Percentiles rank a stretch among this genome's conserved stretches.
Conservation (phyloP, 495 filamentous ascomycete species). For the Penicillium paxilli region DNA sequence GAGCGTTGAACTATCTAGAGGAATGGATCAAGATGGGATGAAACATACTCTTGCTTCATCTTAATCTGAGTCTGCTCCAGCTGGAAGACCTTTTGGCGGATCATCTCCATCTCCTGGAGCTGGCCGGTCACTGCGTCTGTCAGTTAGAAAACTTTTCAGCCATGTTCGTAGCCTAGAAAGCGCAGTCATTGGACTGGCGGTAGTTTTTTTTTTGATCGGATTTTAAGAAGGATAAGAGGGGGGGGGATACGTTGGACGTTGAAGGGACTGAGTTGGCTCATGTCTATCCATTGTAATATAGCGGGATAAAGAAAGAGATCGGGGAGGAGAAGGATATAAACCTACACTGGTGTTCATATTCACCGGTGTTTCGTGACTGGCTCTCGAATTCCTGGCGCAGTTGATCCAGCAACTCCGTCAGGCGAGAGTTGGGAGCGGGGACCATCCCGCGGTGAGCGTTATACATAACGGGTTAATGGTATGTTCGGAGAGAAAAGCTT, state of each 20-base stretch:
- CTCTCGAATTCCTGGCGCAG: conserved; percentile 88
- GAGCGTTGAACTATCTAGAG: background rate
- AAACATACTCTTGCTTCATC: conserved; percentile 84
- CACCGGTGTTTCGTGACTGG: conserved; percentile 71
- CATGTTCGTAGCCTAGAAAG: conserved; percentile 17
- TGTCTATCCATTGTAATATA: background rate
- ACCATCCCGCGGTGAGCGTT: conserved; percentile 84
- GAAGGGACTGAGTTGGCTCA: too few relatives aligned
- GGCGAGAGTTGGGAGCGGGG: conserved; percentile 68
- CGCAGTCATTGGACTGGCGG: conserved; percentile 16
- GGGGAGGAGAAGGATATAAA: conserved; percentile 12
- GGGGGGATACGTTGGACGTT: background rate
- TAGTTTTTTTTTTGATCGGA: conserved; percentile 9
- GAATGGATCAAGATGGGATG: background rate
- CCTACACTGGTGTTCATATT: conserved; percentile 90
- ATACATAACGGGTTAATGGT: conserved; percentile 65
- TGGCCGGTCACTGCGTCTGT: conserved; percentile 72
- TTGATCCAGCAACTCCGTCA: conserved; percentile 88
- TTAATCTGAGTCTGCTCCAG: conserved; percentile 83
- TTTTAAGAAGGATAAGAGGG: background rate
- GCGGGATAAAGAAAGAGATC: background rate
- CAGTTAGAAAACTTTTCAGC: conserved; percentile 33
- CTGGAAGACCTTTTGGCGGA: conserved; percentile 85
- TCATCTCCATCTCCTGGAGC: conserved; percentile 88
- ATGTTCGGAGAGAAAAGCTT: background rate